A percentile compares a stretch with the other conserved stretches of the same genome.
phyloP scores from a whole-genome alignment of 441 rosid genomes.

The Raphanus hybrid region DNA sequence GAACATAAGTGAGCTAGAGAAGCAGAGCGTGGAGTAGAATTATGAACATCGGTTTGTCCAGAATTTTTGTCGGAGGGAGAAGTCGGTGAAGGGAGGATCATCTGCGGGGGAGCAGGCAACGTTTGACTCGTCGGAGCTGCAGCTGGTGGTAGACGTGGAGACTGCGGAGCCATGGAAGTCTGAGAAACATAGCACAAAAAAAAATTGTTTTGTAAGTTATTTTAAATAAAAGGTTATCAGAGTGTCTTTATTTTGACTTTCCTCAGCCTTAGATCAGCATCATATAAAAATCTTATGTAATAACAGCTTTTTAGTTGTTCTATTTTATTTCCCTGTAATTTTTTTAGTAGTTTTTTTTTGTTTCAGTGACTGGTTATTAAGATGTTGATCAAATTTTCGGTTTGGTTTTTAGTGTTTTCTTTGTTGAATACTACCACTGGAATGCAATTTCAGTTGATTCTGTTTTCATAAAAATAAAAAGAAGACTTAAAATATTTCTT shows the following conservation, averaged over 20 bases:
- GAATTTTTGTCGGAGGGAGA: constrained; percentile 42
- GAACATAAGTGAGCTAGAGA: constrained; percentile 34
- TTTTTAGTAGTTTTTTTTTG: not conserved
- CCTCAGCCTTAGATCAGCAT: not conserved
- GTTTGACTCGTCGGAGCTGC: constrained; percentile 33
- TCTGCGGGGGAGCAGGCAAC: constrained; percentile 36
- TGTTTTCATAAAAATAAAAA: not conserved
- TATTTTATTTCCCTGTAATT: not conserved
- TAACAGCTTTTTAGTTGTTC: not conserved
- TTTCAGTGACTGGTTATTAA: not conserved
- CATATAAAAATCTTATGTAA: not conserved
- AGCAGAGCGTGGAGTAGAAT: constrained; percentile 42
- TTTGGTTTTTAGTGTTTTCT: not conserved
- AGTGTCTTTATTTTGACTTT: not conserved
- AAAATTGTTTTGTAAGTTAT: constrained; percentile 6
- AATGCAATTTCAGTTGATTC: not conserved
- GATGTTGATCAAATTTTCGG: constrained; percentile 1
- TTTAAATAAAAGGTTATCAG: not conserved
- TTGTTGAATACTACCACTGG: not conserved
- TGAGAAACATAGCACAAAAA: constrained; percentile 17
- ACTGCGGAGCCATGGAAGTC: constrained; percentile 33
- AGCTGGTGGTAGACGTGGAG: constrained; percentile 42
- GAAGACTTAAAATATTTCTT: not conserved
- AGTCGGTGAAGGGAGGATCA: constrained; percentile 41
- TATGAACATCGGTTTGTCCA: constrained; percentile 41